These are phyloP conservation scores for Macadamia tetraphylla DNA, from an alignment of 164 flowering plant genomes.

Conservation along the genomic window DNA sequence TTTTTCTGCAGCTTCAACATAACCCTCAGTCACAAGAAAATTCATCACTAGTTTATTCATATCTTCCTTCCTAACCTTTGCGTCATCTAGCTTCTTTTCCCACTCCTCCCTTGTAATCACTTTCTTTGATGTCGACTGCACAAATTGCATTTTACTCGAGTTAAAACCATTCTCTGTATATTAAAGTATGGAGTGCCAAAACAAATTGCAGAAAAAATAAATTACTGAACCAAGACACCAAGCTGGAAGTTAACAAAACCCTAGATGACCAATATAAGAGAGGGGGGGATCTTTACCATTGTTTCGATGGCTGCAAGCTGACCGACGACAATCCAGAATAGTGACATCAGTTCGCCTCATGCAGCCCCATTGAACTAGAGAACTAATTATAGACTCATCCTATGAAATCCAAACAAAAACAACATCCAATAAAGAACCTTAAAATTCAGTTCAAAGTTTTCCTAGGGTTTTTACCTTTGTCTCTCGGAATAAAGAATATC, in stretches of 20 bases:
- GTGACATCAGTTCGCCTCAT: constrained; percentile 41
- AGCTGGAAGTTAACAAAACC: not conserved
- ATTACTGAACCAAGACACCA: too few relatives aligned
- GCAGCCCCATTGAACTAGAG: constrained; percentile 22
- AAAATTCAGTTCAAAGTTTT: not conserved
- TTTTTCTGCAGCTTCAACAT: constrained; percentile 76
- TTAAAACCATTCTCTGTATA: not conserved
- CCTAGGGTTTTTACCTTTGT: too few relatives aligned
- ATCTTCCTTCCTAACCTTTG: constrained; percentile 78
- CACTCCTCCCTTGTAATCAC: constrained; percentile 82
- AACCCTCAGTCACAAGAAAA: constrained; percentile 94
- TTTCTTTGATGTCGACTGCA: constrained; percentile 68
- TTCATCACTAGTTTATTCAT: constrained; percentile 96
- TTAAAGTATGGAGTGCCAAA: not conserved
- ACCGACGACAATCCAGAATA: constrained; percentile 40
- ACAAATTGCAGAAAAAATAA: not conserved
- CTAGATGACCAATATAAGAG: not conserved
- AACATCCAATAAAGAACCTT: not conserved
- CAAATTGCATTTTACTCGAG: not conserved
- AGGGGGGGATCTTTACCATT: constrained; percentile 41
- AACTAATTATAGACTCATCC: constrained; percentile 2
- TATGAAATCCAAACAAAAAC: not conserved
- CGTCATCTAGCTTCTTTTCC: constrained; percentile 81
- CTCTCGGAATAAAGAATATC: not conserved
- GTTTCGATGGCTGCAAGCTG: constrained; percentile 43